A percentile compares a stretch with the other conserved stretches of the same genome.
These are phyloP conservation scores for Naganishia cerealis DNA, from an alignment of 1,284 basidiomycete genomes.

Conservation along the genomic window DNA sequence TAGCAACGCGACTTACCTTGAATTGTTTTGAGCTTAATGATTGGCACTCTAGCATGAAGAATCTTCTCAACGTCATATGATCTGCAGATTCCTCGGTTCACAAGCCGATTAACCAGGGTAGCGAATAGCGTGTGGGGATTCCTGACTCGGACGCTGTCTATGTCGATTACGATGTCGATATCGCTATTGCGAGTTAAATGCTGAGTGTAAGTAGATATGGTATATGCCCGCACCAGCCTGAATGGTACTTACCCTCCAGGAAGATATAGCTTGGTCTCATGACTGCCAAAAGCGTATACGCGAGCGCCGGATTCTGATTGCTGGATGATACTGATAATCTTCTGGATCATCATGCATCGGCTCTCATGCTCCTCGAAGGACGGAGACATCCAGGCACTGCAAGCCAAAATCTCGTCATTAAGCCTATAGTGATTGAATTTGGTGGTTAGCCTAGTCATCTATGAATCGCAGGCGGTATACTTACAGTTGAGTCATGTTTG, in stretches of 20 bases:
- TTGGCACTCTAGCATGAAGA: conserved; percentile 85
- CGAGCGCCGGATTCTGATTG: conserved; percentile 73
- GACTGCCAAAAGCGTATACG: conserved; percentile 87
- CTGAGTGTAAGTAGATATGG: neutral
- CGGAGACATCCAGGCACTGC: conserved; percentile 83
- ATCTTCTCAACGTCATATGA: conserved; percentile 72
- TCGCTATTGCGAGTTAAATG: conserved; percentile 51
- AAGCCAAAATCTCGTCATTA: conserved; percentile 79
- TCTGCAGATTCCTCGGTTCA: conserved; percentile 57
- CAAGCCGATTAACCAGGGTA: conserved; percentile 49
- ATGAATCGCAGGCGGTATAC: neutral
- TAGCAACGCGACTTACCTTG: conserved; percentile 55
- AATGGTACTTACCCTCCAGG: conserved; percentile 75
- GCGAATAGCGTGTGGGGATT: conserved; percentile 52
- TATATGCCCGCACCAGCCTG: neutral
- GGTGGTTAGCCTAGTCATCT: neutral
- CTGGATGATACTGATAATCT: conserved; percentile 69
- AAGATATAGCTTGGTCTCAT: conserved; percentile 89
- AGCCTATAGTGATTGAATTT: conserved; percentile 59
- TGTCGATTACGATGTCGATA: conserved; percentile 61
- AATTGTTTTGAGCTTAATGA: conserved; percentile 84
- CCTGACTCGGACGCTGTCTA: conserved; percentile 47
- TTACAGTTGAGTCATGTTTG: conserved; percentile 12
- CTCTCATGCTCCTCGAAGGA: conserved; percentile 80
- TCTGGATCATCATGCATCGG: conserved; percentile 70